Conservation (phyloP, 139 green algal species). For the Chlamydomonas urium region DNA sequence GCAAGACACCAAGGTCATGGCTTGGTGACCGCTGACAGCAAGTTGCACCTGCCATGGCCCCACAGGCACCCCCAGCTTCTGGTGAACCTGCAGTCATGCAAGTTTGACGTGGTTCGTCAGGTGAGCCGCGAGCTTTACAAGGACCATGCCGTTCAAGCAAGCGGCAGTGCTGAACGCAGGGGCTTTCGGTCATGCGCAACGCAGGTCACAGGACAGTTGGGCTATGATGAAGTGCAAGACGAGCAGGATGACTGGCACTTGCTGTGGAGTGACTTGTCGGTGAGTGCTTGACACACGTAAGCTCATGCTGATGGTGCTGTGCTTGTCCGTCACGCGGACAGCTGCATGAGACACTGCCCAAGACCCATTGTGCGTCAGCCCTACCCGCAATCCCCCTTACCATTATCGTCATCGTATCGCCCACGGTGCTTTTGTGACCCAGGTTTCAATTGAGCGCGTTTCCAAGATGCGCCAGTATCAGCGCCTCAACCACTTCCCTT, state of each 20-base stretch:
- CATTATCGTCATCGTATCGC: background rate
- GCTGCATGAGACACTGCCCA: background rate
- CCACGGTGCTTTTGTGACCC: background rate
- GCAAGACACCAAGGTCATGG: too few species aligned
- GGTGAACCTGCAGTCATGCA: constrained; percentile 27
- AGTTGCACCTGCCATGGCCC: too few species aligned
- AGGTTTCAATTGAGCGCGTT: constrained; percentile 42
- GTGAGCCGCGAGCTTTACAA: constrained; percentile 12
- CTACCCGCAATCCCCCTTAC: background rate
- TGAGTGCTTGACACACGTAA: constrained; percentile 5
- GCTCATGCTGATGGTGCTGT: background rate
- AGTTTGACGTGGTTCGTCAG: constrained; percentile 30
- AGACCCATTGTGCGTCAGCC: background rate
- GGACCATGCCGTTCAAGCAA: background rate
- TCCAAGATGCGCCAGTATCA: constrained; percentile 40
- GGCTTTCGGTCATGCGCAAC: background rate
- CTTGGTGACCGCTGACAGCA: too few species aligned
- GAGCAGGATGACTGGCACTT: constrained; percentile 34
- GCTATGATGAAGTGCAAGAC: background rate
- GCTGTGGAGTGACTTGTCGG: constrained; percentile 39
- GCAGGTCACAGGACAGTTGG: background rate
- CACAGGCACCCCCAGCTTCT: too few species aligned
- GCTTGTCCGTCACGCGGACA: background rate
- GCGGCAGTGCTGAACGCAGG: background rate
- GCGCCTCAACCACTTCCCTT: constrained; percentile 56